Evolutionary conservation across 192 early-diverging fungal species (phyloP), one percentile per base, ranked within the genome.

Genomic region (Geosiphon pyriformis): DNA sequence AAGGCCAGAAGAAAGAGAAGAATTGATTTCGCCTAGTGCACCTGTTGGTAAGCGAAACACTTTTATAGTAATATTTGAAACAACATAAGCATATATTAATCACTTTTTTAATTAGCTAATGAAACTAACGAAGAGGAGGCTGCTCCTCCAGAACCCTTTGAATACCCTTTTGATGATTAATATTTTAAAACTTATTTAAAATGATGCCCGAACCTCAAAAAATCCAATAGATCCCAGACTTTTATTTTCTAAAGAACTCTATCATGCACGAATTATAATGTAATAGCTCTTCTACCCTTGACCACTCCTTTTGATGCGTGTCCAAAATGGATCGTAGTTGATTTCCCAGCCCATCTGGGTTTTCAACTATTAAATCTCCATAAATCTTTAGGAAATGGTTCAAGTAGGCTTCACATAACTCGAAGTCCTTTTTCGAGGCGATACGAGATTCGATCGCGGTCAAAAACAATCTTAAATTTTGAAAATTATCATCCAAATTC

Each of bases 361-460:
- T 88, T 17, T 79, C 77, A 33, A 84, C 73, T 61, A 95, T 74
- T 17, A 92, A 70, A 67, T 93, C 90, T 18, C 87, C 88, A 74
- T 94, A 91, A 42, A 92, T 87, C 66, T 80, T 81, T 57, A 95
- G 67, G 70, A 94, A 92, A 33, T 88, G 83, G 23, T 84, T 82
- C 57, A 96, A 56, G 61, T 85, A 91, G 7, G 88, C 83, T 78
- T 95, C 85, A 8, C 81, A 82, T 71, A 94, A 76, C 72, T 98
- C 96, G 78, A 93, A 98, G 70, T 96, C 92, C 31, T 80, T 83
- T 61, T 87, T 79, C 7, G 81, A 77, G 56, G 75, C 69, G 18
- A 94, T 72, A 47, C 80, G 79, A 34, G 71, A 83, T 35, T 76
- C 74, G 6, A 90, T 67, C 0, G 90, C 87, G 51, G 81, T 74